Percentiles rank a stretch among this genome's conserved stretches.
Evolutionary conservation across 2,329 filamentous ascomycete genomes (phyloP).

Genomic region (Aspergillus jensenii): DNA sequence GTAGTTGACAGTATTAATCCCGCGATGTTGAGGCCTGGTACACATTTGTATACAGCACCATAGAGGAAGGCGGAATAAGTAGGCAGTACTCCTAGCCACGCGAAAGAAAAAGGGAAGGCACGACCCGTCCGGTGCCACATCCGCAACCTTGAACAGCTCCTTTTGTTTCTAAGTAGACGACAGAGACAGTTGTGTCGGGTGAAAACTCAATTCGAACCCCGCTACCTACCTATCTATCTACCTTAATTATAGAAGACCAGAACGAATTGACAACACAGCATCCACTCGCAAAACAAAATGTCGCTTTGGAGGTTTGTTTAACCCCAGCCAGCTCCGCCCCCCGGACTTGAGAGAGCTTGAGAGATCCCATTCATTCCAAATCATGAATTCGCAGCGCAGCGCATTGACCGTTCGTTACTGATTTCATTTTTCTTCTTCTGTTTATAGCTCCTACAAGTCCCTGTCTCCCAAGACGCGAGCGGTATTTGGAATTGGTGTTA

Average conservation of each 20-base stretch:
- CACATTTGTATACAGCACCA: background rate
- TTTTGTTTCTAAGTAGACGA: background rate
- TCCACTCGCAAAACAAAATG: conserved; percentile 21
- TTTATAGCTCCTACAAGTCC: conserved; percentile 64
- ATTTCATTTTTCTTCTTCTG: background rate
- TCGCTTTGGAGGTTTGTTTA: conserved; percentile 40
- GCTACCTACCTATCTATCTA: too few relatives aligned
- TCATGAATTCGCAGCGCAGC: too few relatives aligned
- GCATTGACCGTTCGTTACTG: background rate
- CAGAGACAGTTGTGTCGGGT: too few relatives aligned
- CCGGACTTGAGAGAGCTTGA: too few relatives aligned
- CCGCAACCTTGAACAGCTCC: background rate
- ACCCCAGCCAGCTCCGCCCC: background rate
- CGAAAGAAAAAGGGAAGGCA: background rate
- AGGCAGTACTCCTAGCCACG: background rate
- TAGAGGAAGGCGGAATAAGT: conserved; percentile 1
- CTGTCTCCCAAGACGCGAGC: conserved; percentile 70
- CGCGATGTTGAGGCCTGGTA: background rate
- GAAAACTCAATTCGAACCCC: too few relatives aligned
- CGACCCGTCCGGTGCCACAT: background rate
- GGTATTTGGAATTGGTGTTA: conserved; percentile 69
- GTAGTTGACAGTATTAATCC: too few relatives aligned
- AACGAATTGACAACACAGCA: too few relatives aligned
- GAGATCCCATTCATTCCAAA: too few relatives aligned
- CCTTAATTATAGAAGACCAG: too few relatives aligned